Base-by-base conservation (phyloP, 1,284 basidiomycete genomes). In the Ustilago nuda region DNA sequence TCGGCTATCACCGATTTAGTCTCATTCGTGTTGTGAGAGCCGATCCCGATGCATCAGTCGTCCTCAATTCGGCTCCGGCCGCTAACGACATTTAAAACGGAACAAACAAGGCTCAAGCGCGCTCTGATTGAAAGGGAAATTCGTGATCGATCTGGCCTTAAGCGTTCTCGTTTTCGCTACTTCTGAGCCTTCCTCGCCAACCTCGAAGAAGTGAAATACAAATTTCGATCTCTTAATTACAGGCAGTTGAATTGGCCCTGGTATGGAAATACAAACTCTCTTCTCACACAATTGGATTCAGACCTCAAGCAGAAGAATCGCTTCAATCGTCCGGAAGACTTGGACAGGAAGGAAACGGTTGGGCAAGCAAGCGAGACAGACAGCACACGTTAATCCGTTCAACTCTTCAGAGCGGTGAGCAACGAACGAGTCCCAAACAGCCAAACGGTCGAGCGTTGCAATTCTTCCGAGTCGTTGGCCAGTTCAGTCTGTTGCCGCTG, bases 71-170 rank as follows among this genome's bases (percentile, higher is more conserved):
- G 69, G 69, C 11, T 72, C 69, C 69, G 69, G 59, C 45, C 19
- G 50, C 36, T 5, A 4, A 23, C 37, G 36, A 37, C 13, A 37
- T 37, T 13, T 1, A 41, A 8, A 41, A 66, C 70, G 70, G 70
- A 72, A 48, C 46, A 67, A 72, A 72, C 61, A 72, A 72, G 70
- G 69, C 63, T 59, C 45, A 37, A 48, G 32, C 32, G 58, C 69
- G 45, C 30, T 6, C 11, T 17, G 3, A 32, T 11, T 5, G 12
- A 6, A n/a, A 12, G 7, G 9, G 43, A n/a, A 39, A n/a, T 60
- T 67, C 54, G 70, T 72, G 70, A 72, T 72, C 70, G 70, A 64
- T 72, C 63, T 63, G 13, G 32, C 12, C 37, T 23, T n/a, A 52
- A 15, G 6, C 17, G 1, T 7, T 33, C 41, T 27, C 23, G 46